Conservation (phyloP, 495 filamentous ascomycete species). For the Corynascus novoguineensis region DNA sequence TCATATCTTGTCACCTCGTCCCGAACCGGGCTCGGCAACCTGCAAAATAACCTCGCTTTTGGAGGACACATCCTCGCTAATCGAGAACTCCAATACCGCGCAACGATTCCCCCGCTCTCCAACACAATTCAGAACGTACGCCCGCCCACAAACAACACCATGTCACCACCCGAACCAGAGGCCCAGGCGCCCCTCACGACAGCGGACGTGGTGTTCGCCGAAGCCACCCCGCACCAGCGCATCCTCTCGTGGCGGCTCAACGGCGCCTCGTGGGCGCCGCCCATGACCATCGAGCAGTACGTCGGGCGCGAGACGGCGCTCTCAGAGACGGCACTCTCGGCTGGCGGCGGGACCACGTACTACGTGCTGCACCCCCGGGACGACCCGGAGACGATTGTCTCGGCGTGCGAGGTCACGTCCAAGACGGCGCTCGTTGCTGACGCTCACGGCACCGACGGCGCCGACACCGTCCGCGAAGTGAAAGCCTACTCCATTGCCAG, state of each 20-base stretch:
- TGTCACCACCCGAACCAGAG: not conserved
- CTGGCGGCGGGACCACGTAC: conserved; percentile 18
- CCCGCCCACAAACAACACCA: too few relatives aligned
- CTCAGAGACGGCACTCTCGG: conserved; percentile 16
- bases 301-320: conserved; percentile 18
- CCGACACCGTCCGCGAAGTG: not conserved
- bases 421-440: conserved; percentile 11
- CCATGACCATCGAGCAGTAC: conserved; percentile 20
- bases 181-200: not conserved
- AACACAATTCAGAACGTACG: too few relatives aligned
- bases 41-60: too few relatives aligned
- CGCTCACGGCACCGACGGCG: not conserved
- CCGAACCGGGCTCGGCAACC: too few relatives aligned
- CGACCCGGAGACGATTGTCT: conserved; percentile 18
- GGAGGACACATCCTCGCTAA: too few relatives aligned
- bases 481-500: conserved; percentile 16
- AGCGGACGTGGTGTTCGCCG: conserved; percentile 14
- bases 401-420: conserved; percentile 19
- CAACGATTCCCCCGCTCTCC: too few relatives aligned
- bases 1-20: too few relatives aligned
- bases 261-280: conserved; percentile 20
- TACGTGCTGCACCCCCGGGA: conserved; percentile 18
- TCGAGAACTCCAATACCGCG: too few relatives aligned
- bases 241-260: conserved; percentile 23
- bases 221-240: conserved; percentile 19